phyloP scores from a whole-genome alignment of 2,329 filamentous ascomycete genomes.

The Colletotrichum aenigma region DNA sequence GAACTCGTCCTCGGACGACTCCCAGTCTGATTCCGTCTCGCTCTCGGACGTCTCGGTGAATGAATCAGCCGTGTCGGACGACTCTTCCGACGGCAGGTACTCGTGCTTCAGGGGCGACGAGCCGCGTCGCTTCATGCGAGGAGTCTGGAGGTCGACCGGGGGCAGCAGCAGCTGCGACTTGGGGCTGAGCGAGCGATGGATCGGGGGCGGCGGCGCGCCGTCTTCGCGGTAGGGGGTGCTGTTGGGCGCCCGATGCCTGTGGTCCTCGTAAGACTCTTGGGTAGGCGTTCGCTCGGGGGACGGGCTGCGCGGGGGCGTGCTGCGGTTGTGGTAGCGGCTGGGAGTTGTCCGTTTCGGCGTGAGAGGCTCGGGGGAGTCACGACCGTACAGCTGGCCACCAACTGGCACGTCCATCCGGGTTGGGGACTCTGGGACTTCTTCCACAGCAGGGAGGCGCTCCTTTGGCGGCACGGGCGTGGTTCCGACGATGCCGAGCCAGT shows the following conservation, averaged over 20 bases:
- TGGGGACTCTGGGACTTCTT: slow-evolving; percentile 22
- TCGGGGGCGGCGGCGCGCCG: slow-evolving; percentile 59
- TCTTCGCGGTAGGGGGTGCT: slow-evolving; percentile 51
- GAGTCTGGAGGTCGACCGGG: slow-evolving; percentile 50
- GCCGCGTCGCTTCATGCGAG: slow-evolving; percentile 68
- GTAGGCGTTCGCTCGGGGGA: slow-evolving; percentile 44
- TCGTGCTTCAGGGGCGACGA: slow-evolving; percentile 98
- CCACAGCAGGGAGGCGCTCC: slow-evolving; percentile 36
- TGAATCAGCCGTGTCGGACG: slow-evolving; percentile 66
- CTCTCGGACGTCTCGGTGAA: slow-evolving; percentile 43
- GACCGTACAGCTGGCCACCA: slow-evolving; percentile 7
- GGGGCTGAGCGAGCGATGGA: slow-evolving; percentile 50
- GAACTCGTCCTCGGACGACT: slow-evolving; percentile 57
- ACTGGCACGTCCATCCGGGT: slow-evolving; percentile 16
- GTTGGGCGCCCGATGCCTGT: slow-evolving; percentile 36
- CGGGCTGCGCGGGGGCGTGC: slow-evolving; percentile 26
- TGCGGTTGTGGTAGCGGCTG: slow-evolving; percentile 35
- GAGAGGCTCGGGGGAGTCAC: slow-evolving; percentile 24
- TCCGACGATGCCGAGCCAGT: slow-evolving; percentile 86
- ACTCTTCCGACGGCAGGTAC: slow-evolving; percentile 82
- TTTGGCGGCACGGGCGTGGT: slow-evolving; percentile 52
- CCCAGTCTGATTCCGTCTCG: slow-evolving; percentile 51
- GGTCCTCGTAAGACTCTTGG: slow-evolving; percentile 38
- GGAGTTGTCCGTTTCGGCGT: slow-evolving; percentile 37
- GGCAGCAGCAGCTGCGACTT: slow-evolving; percentile 42